Evolutionary conservation across 2,329 filamentous ascomycete genomes (phyloP).

Genomic region (Ceratocystis variospora): DNA sequence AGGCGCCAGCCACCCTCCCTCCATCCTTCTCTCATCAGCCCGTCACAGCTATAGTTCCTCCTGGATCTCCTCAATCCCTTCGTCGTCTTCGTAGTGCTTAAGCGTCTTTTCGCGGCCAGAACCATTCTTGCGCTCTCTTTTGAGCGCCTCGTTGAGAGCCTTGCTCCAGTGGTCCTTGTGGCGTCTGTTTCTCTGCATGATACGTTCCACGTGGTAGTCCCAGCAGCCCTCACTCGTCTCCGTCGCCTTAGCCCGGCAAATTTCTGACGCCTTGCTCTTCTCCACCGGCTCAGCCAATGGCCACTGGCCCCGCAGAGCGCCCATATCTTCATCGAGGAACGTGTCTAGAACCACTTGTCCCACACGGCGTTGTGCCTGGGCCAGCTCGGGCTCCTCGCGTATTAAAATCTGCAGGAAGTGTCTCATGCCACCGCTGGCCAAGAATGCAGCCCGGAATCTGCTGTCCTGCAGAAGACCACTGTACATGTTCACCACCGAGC

Average conservation of each 20-base stretch:
- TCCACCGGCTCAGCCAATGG: slow-evolving; percentile 29
- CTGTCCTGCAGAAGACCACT: slow-evolving; percentile 43
- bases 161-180: slow-evolving; percentile 34
- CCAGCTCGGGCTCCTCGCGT: slow-evolving; percentile 29
- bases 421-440: slow-evolving; percentile 40
- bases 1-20: neutral
- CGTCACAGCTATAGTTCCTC: slow-evolving; percentile 10
- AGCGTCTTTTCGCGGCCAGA: slow-evolving; percentile 19
- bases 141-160: slow-evolving; percentile 29
- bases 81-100: slow-evolving; percentile 21
- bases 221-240: slow-evolving; percentile 39
- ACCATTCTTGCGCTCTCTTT: slow-evolving; percentile 25
- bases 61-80: slow-evolving; percentile 18
- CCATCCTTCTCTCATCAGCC: neutral
- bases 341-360: slow-evolving; percentile 48
- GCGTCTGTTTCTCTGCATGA: slow-evolving; percentile 28
- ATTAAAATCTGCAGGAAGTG: slow-evolving; percentile 39
- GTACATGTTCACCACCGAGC: slow-evolving; percentile 35
- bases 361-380: slow-evolving; percentile 38
- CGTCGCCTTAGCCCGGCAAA: slow-evolving; percentile 24
- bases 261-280: slow-evolving; percentile 25
- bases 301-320: slow-evolving; percentile 44
- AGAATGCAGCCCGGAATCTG: slow-evolving; percentile 40
- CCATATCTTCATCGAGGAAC: slow-evolving; percentile 53
- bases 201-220: slow-evolving; percentile 38